A percentile compares a stretch with the other conserved stretches of the same genome.
These are phyloP conservation scores for Paraurostyla sp. DNA, from an alignment of 73 alveolate genomes.

Conservation along the genomic window DNA sequence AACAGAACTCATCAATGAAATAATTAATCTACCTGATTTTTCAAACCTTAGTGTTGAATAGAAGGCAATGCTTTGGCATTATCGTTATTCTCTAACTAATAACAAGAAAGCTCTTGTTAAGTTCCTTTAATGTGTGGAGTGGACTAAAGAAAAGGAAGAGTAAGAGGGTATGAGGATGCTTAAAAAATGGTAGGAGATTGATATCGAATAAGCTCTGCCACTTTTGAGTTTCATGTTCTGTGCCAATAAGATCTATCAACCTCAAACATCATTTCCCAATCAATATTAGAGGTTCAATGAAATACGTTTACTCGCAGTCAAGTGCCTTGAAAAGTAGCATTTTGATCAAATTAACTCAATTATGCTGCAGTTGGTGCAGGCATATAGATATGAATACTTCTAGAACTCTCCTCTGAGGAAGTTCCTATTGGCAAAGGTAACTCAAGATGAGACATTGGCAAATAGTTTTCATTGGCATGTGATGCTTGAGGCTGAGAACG, in stretches of 20 bases:
- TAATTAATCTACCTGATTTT: slow-evolving; percentile 90
- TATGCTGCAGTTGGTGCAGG: slow-evolving; percentile 95
- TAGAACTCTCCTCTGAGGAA: slow-evolving; percentile 81
- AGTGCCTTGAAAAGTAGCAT: slow-evolving; percentile 75
- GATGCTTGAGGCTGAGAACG: slow-evolving; percentile 86
- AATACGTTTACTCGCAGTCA: slow-evolving; percentile 93
- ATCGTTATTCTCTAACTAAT: slow-evolving; percentile 91
- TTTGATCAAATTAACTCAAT: slow-evolving; percentile 87
- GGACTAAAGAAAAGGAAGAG: slow-evolving; percentile 96
- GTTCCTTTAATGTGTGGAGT: slow-evolving; percentile 90
- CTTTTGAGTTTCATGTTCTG: slow-evolving; percentile 89
- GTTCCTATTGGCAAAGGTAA: slow-evolving; percentile 85
- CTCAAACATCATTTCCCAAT: slow-evolving; percentile 41
- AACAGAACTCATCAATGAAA: slow-evolving; percentile 72
- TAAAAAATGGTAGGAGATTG: slow-evolving; percentile 93
- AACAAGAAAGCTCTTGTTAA: slow-evolving; percentile 93
- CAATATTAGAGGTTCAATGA: slow-evolving; percentile 77
- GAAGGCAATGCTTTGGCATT: slow-evolving; percentile 85
- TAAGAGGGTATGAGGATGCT: slow-evolving; percentile 89
- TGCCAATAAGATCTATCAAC: slow-evolving; percentile 77
- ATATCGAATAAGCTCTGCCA: slow-evolving; percentile 94
- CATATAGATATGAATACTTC: slow-evolving; percentile 96
- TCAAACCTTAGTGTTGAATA: slow-evolving; percentile 80
- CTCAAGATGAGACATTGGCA: slow-evolving; percentile 88
- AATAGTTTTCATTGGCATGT: slow-evolving; percentile 96